Evolutionary conservation across 768 basidiomycete species (phyloP), one percentile per base, ranked within the genome.

Genomic region (Lactarius trivialis): DNA sequence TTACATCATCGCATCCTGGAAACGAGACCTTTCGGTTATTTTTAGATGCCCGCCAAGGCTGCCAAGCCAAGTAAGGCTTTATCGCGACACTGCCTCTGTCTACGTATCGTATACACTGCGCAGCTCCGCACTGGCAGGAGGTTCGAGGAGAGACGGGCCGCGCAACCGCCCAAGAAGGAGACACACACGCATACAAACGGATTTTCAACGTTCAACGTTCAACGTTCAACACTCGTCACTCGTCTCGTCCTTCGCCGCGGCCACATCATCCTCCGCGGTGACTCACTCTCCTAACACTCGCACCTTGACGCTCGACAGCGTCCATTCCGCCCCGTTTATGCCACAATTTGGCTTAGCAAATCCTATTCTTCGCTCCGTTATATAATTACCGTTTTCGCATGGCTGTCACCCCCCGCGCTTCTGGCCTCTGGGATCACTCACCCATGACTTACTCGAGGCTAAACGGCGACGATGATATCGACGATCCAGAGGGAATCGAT

Each of bases 381-480:
- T 58, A 61, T 65, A 65, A 61, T 15, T 26, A n/a, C 14, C 12
- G n/a, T 17, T 11, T 1, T 12, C 28, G 28, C 3, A 65, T 65
- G 64, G 63, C 77, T 26, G 67, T 78, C 39, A 76, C 74, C 15
- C 79, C 79, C 54, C 81, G 82, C 60, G 77, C 75, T 53, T 81
- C 82, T 37, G 75, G 72, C 56, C 76, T 83, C 58, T 84, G 82
- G 81, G 66, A 76, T 39, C 73, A 77, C 58, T 61, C 67, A 49
- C 70, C 72, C 61, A 71, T 73, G 70, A 72, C 68, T 62, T 80
- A 80, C 70, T 75, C 62, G 0, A 53, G 57, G 39, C 39, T 65
- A 43, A 55, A 76, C 50, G 76, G 73, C 61, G 68, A 72, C 61
- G 69, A 66, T 19, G 73, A 74, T 17, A 70, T 69, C 12, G 66